These are phyloP conservation scores for Ramaria sp. DNA, from an alignment of 768 basidiomycete species.

Conservation along the genomic window DNA sequence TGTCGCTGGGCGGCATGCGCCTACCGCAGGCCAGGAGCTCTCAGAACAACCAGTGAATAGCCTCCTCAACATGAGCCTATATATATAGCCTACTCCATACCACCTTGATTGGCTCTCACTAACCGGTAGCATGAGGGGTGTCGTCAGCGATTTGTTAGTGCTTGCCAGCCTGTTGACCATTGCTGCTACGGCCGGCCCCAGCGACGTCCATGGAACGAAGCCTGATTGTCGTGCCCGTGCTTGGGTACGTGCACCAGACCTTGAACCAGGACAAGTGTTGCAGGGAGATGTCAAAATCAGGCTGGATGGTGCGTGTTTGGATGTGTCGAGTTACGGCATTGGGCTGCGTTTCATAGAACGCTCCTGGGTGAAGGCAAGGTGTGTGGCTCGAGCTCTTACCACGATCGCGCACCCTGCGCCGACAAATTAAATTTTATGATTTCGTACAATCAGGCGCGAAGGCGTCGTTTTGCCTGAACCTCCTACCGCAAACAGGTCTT, in stretches of 20 bases:
- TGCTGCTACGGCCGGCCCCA: too few species aligned
- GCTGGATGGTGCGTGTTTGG: background rate
- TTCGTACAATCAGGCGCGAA: background rate
- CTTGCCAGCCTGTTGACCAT: too few species aligned
- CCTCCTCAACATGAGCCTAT: too few species aligned
- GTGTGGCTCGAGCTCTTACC: background rate
- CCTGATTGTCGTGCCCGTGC: background rate
- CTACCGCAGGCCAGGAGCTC: too few species aligned
- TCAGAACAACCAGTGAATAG: too few species aligned
- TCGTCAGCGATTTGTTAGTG: too few species aligned
- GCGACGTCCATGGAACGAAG: background rate
- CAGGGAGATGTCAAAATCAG: slow-evolving; percentile 2
- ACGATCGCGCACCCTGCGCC: background rate
- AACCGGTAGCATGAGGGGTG: too few species aligned
- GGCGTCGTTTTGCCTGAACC: background rate
- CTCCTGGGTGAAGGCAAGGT: background rate
- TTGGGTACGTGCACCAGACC: slow-evolving; percentile 1
- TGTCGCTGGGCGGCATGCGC: too few species aligned
- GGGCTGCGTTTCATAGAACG: background rate
- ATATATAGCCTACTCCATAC: too few species aligned
- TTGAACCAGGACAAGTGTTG: background rate
- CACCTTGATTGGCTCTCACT: too few species aligned
- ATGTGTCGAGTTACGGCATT: background rate
- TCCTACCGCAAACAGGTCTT: background rate
- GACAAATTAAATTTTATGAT: background rate